phyloP scores from a whole-genome alignment of 164 flowering plant genomes.

The Magnolia officinalis region DNA sequence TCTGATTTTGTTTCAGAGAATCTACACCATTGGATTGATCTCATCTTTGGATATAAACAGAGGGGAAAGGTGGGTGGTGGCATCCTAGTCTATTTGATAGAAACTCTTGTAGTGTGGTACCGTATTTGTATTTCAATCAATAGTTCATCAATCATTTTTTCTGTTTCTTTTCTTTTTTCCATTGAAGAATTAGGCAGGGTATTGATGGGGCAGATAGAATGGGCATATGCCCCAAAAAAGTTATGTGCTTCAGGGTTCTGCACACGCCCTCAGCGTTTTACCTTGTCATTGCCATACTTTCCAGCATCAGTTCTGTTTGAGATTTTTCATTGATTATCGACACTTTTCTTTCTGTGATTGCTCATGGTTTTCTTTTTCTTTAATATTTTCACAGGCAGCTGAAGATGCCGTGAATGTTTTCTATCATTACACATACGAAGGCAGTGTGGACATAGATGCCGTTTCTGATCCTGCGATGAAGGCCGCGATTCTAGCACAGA shows the following conservation, averaged over 20 bases:
- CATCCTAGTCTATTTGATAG: background rate
- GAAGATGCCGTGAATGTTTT: conserved; percentile 97
- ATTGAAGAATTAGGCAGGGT: background rate
- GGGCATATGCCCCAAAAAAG: background rate
- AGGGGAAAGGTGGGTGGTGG: conserved; percentile 80
- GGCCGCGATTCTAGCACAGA: conserved; percentile 97
- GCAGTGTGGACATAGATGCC: conserved; percentile 94
- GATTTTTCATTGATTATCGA: background rate
- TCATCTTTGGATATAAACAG: conserved; percentile 93
- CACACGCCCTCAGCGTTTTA: background rate
- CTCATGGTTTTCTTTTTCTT: background rate
- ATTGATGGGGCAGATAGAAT: background rate
- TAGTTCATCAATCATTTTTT: background rate
- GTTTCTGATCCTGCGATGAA: conserved; percentile 97
- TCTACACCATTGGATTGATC: conserved; percentile 98
- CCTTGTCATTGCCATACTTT: background rate
- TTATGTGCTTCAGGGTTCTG: background rate
- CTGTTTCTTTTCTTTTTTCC: background rate
- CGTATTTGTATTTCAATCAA: background rate
- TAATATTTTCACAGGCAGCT: conserved; percentile 59
- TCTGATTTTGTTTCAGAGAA: conserved; percentile 94
- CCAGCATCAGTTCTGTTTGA: background rate
- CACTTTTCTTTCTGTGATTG: background rate
- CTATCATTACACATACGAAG: conserved; percentile 98
- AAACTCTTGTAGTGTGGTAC: background rate